Base-by-base conservation (phyloP, 371 early-diverging fungal species). In the Rhizopus arrhizus region DNA sequence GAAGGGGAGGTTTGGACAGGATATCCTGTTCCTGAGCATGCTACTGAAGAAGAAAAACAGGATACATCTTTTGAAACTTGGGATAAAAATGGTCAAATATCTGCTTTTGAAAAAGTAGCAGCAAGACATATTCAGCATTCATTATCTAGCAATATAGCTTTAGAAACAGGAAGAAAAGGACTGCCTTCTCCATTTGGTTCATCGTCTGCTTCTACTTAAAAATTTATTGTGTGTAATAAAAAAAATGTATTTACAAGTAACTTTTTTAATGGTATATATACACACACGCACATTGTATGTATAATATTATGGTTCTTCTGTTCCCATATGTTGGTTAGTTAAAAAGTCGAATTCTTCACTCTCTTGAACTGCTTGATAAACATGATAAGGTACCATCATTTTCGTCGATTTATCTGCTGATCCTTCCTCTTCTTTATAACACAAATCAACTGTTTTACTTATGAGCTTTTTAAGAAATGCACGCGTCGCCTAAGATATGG, bases 341-440 rank as follows among this genome's bases (percentile, higher is more conserved):
- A 85, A 60, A 57, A 85, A 83, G 42, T 85, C 85, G 43, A 85
- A 72, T 49, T 78, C 72, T 15, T 76, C 77, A 28, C 61, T 58
- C 5, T 60, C 53, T 40, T 75, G 79, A 4, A 73, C 47, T 7
- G 81, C 81, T 63, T 77, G 77, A 55, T 85, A 77, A 36, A 82
- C 54, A 61, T 81, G 80, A 40, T 81, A 66, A 0, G 83, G 83
- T 0, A 78, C 77, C 53, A 85, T 50, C 53, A 85, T 67, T 48
- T 82, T 82, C 0, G 63, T 60, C 0, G 58, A 48, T 38, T 64
- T 61, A 16, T 71, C 64, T 13, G 62, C 49, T 9, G 60, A 59
- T 22, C 57, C 61, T 42, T 73, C 51, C 36, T 73, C 59, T 53
- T 72, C 63, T 36, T 64, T 61, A 50, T 55, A 49, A 48, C 68